phyloP scores from a whole-genome alignment of 2,329 filamentous ascomycete genomes.

The Neonectria ditissima region DNA sequence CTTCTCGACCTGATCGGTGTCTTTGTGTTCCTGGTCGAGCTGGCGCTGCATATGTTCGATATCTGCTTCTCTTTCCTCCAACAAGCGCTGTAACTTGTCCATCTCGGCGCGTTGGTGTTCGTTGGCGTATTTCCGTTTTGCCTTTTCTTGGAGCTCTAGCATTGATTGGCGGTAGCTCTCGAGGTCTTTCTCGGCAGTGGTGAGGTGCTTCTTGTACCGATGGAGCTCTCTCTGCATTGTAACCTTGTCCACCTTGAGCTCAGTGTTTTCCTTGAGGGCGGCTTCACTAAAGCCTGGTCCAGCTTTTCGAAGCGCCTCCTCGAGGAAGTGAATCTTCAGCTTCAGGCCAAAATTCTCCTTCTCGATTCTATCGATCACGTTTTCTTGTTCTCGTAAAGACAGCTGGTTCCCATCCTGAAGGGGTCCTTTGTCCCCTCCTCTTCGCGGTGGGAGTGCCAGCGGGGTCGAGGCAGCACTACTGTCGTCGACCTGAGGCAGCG shows the following conservation, averaged over 20 bases:
- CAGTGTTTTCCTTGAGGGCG: slow-evolving; percentile 93
- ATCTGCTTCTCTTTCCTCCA: slow-evolving; percentile 71
- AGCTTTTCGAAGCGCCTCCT: slow-evolving; percentile 87
- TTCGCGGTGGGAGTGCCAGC: slow-evolving; percentile 74
- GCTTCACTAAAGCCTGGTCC: slow-evolving; percentile 91
- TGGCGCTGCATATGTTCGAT: slow-evolving; percentile 71
- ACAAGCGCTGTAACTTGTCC: slow-evolving; percentile 65
- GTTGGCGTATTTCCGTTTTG: slow-evolving; percentile 80
- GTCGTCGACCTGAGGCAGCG: slow-evolving; percentile 79
- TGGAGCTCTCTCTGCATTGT: slow-evolving; percentile 90
- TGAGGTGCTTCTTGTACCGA: slow-evolving; percentile 86
- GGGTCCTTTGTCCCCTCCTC: slow-evolving; percentile 72
- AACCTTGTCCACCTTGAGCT: slow-evolving; percentile 91
- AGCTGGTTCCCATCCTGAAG: slow-evolving; percentile 90
- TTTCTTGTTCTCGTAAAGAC: slow-evolving; percentile 93
- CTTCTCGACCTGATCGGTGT: slow-evolving; percentile 71
- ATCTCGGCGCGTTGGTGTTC: slow-evolving; percentile 74
- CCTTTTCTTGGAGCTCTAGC: slow-evolving; percentile 82
- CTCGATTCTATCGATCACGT: slow-evolving; percentile 93
- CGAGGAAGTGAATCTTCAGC: slow-evolving; percentile 95
- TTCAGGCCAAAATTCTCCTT: slow-evolving; percentile 99
- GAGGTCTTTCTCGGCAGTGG: slow-evolving; percentile 85
- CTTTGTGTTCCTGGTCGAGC: slow-evolving; percentile 67
- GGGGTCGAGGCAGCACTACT: slow-evolving; percentile 90
- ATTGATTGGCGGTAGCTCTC: slow-evolving; percentile 87